phyloP scores from a whole-genome alignment of 1,284 basidiomycete species.

The Mycena sp. region DNA sequence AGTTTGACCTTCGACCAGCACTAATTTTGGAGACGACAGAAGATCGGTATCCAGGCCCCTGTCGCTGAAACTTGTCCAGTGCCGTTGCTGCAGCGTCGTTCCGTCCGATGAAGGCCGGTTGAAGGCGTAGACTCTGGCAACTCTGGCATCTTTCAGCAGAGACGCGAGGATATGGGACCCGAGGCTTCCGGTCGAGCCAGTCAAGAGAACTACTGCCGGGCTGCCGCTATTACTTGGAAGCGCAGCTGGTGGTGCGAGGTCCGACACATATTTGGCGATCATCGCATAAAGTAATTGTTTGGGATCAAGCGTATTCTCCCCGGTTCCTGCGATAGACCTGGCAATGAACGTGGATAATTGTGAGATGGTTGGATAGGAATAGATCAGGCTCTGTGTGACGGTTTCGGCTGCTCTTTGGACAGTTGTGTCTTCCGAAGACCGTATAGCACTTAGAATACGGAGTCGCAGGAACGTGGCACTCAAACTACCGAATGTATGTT shows the following conservation, averaged over 20 bases:
- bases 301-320: constrained; percentile 37
- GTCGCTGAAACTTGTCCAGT: constrained; percentile 40
- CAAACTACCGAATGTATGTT: no score
- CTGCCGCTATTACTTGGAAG: neutral
- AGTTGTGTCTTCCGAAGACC: neutral
- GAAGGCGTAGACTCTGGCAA: constrained; percentile 42
- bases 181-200: constrained; percentile 43
- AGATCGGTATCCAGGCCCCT: constrained; percentile 41
- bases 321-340: constrained; percentile 17
- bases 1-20: constrained; percentile 41
- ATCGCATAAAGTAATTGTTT: constrained; percentile 47
- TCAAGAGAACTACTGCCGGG: constrained; percentile 35
- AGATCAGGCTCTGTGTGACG: constrained; percentile 43
- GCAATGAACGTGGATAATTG: constrained; percentile 41
- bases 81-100: constrained; percentile 29
- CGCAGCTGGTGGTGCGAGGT: constrained; percentile 24
- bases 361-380: constrained; percentile 44
- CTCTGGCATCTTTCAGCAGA: constrained; percentile 30
- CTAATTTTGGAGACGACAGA: constrained; percentile 41
- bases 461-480: constrained; percentile 47
- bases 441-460: constrained; percentile 44
- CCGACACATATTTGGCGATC: constrained; percentile 43
- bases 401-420: neutral
- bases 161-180: constrained; percentile 41
- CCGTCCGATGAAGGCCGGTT: constrained; percentile 35